Evolutionary conservation across 2,329 filamentous ascomycete species (phyloP), one percentile per base, ranked within the genome.

Genomic region (Aspergillus sp.): DNA sequence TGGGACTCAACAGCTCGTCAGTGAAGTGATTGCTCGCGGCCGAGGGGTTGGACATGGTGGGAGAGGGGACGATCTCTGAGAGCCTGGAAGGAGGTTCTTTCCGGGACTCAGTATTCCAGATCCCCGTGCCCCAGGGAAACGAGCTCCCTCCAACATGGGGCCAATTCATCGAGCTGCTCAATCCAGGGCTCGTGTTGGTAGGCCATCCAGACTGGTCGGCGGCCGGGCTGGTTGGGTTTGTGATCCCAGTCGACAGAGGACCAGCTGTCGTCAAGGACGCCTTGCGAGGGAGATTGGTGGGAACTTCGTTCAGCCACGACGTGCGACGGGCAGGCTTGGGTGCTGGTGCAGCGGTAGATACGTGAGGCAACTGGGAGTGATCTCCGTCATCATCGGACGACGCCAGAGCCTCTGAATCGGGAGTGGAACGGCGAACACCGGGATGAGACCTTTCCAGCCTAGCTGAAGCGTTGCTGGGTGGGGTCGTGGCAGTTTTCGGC

Each of bases 341-440:
- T 74, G 80, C 46, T 75, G 80, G 61, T 76, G 82, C 50, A 70
- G 65, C 54, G 68, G 68, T 63, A 72, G 74, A 62, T 79, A 78
- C 57, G 73, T 73, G 63, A 67, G 71, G 52, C 81, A 82, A 77
- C 42, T 79, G 79, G 60, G 82, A 79, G 66, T 84, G 80, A 55
- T 96, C 88, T 52, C 78, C 81, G 71, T 99, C 94, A 70, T 97
- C 94, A 70, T 97, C 94, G 11, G 92, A 96, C 60, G 93, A 97
- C 48, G 88, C 91, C 54, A 97, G 77, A 47, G 90, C 93, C 69
- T 97, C 93, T 3, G 92, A 96, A 68, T 97, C 94, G 19, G 93
- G 93, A 1, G 93, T 96, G 7, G 90, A 91, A 49, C 89, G 88
- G 62, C 92, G 84, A 51, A 86, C 81, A 50, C 77, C 76, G 32